Percentiles rank a stretch among this genome's conserved stretches.
Conservation (phyloP, 2,329 filamentous ascomycete genomes). For the Aureobasidium sp. region DNA sequence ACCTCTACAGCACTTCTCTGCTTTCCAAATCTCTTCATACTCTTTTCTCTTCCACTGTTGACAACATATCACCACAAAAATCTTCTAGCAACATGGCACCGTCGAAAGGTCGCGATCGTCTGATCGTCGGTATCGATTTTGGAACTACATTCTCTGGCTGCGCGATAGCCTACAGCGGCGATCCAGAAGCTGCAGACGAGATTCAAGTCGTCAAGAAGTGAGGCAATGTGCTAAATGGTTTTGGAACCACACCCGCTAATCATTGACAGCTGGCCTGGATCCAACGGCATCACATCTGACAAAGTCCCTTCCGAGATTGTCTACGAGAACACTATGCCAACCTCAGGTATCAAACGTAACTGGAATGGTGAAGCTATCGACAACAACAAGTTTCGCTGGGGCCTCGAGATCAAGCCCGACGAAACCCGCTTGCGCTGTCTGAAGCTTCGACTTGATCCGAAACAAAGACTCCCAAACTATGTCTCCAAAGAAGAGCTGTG, state of each 20-base stretch:
- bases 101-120: not conserved
- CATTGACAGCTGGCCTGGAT: slow-evolving; percentile 57
- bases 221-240: too few species aligned
- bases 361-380: not conserved
- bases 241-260: too few species aligned
- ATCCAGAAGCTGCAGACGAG: slow-evolving; percentile 55
- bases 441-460: slow-evolving; percentile 74
- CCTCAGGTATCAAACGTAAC: slow-evolving; percentile 28
- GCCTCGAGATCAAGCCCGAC: slow-evolving; percentile 73
- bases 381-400: slow-evolving; percentile 50
- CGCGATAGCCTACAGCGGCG: slow-evolving; percentile 61
- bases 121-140: slow-evolving; percentile 67
- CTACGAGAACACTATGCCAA: slow-evolving; percentile 39
- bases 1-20: too few species aligned
- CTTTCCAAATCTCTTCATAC: too few species aligned
- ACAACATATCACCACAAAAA: too few species aligned
- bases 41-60: too few species aligned
- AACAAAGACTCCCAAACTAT: slow-evolving; percentile 73
- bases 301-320: slow-evolving; percentile 74
- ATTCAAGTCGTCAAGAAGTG: slow-evolving; percentile 70
- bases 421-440: slow-evolving; percentile 70
- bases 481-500: slow-evolving; percentile 63
- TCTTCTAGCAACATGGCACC: not conserved
- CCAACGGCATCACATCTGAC: slow-evolving; percentile 79
- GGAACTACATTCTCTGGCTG: slow-evolving; percentile 68